Percentiles rank a stretch among this genome's conserved stretches.
Evolutionary conservation across 2,329 filamentous ascomycete genomes (phyloP).

Genomic region (Penicillium sp.): DNA sequence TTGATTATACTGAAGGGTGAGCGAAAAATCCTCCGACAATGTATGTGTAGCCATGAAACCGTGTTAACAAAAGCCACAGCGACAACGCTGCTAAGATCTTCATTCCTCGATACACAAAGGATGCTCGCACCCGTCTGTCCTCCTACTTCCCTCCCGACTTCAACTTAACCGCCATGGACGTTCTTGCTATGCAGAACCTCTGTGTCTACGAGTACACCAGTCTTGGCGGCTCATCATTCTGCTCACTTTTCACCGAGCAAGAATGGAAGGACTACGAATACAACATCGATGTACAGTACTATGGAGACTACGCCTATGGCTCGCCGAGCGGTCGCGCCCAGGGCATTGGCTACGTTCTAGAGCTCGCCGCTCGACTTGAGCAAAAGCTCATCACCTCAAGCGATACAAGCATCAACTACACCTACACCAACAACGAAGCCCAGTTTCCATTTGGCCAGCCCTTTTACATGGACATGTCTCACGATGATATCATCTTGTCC

Average conservation of each 20-base stretch:
- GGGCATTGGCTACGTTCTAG: conserved; percentile 53
- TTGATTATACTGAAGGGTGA: conserved; percentile 29
- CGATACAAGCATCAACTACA: conserved; percentile 52
- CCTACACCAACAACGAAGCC: conserved; percentile 44
- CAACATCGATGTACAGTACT: conserved; percentile 52
- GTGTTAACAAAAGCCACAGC: conserved; percentile 11
- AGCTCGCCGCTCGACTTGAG: conserved; percentile 50
- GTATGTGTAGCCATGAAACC: background rate
- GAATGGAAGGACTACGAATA: conserved; percentile 57
- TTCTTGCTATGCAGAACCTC: conserved; percentile 51
- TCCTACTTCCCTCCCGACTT: conserved; percentile 48
- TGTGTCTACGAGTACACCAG: conserved; percentile 55
- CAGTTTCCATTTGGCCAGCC: conserved; percentile 49
- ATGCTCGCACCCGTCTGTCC: conserved; percentile 48
- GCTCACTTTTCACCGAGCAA: conserved; percentile 52
- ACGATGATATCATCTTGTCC: conserved; percentile 53
- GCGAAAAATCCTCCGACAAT: background rate
- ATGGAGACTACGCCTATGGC: conserved; percentile 45
- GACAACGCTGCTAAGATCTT: conserved; percentile 38
- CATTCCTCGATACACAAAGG: conserved; percentile 44
- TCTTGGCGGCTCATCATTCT: conserved; percentile 52
- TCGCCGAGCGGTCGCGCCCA: conserved; percentile 52
- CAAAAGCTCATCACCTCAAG: conserved; percentile 47
- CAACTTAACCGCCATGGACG: conserved; percentile 49
- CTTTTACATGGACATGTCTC: conserved; percentile 54